A percentile compares a stretch with the other conserved stretches of the same genome.
Evolutionary conservation across 495 filamentous ascomycete genomes (phyloP).

Genomic region (Penicillium tannophilum): DNA sequence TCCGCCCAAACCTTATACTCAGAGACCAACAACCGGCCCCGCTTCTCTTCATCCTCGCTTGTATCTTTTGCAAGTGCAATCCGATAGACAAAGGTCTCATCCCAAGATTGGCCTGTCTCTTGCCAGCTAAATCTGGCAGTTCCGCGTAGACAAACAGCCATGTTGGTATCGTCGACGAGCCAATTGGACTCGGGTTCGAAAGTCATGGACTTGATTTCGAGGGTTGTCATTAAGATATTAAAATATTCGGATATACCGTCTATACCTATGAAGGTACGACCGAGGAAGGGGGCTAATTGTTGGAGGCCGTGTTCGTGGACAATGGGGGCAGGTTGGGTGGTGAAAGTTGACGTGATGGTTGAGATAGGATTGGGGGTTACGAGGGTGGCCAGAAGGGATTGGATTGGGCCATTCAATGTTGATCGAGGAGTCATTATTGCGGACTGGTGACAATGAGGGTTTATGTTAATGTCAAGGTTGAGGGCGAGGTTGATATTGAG

Average conservation of each 20-base stretch:
- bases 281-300: constrained; percentile 62
- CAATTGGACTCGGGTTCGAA: constrained; percentile 52
- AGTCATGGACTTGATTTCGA: constrained; percentile 50
- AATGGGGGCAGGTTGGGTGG: constrained; percentile 35
- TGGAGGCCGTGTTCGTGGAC: constrained; percentile 62
- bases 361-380: constrained; percentile 27
- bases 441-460: neutral
- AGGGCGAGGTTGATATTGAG: constrained; percentile 6
- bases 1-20: constrained; percentile 66
- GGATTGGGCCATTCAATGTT: constrained; percentile 44
- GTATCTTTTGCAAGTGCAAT: constrained; percentile 47
- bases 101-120: constrained; percentile 55
- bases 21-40: constrained; percentile 38
- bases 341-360: constrained; percentile 50
- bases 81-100: constrained; percentile 60
- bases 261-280: constrained; percentile 52
- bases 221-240: constrained; percentile 34
- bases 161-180: constrained; percentile 48
- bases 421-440: constrained; percentile 32
- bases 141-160: constrained; percentile 53
- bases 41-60: constrained; percentile 12
- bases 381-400: constrained; percentile 51
- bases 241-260: constrained; percentile 55
- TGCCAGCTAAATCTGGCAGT: constrained; percentile 52
- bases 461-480: neutral